Conservation (phyloP, 1,284 basidiomycete genomes). For the Trichosporon sp. region DNA sequence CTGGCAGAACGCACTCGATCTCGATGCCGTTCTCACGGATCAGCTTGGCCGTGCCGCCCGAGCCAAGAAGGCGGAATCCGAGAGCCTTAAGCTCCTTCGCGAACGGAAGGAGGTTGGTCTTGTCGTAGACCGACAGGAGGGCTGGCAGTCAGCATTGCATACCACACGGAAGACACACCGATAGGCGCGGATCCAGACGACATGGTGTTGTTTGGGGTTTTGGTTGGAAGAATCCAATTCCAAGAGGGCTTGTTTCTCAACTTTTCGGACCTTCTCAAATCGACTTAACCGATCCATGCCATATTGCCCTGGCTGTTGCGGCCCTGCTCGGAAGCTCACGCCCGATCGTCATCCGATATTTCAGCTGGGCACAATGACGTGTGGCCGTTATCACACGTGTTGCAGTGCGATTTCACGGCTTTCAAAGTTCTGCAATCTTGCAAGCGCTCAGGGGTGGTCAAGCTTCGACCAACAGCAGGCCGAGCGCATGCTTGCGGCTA, state of each 20-base stretch:
- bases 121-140: conserved; percentile 95
- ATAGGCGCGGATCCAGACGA: conserved; percentile 5
- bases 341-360: background rate
- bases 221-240: background rate
- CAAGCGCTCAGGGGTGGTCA: background rate
- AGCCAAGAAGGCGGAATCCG: conserved; percentile 85
- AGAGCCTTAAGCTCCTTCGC: conserved; percentile 73
- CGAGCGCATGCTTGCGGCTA: background rate
- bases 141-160: conserved; percentile 50
- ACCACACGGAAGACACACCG: background rate
- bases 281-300: conserved; percentile 1
- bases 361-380: background rate
- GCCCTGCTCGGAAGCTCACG: background rate
- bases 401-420: background rate
- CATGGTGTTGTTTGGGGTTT: background rate
- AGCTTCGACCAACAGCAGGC: background rate
- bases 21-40: conserved; percentile 89
- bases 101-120: conserved; percentile 81
- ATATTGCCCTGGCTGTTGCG: too few relatives aligned
- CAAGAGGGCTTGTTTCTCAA: background rate
- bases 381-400: background rate
- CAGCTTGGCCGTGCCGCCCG: conserved; percentile 95
- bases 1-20: conserved; percentile 64
- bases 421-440: background rate
- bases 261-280: conserved; percentile 1